Base-by-base conservation (phyloP, 2,329 filamentous ascomycete species). In the Microdochium paspali region DNA sequence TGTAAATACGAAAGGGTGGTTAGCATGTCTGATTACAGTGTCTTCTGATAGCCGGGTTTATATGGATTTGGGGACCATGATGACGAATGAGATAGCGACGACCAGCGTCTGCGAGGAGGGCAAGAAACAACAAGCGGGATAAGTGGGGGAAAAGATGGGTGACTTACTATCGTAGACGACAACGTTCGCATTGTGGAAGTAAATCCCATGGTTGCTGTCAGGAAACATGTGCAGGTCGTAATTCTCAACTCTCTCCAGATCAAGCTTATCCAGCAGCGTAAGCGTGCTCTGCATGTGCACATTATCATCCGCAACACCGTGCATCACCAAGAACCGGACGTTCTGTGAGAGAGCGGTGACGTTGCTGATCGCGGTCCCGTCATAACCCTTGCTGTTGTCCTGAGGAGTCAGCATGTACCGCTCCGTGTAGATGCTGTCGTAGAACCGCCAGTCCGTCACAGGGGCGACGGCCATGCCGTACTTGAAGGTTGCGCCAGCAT, bases 401-500 rank as follows among this genome's bases (percentile, higher is more conserved):
- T 94, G 83, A 2, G 93, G 93, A 1, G 84, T 95, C 61, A 90
- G 85, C 94, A 98, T 98, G 68, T 97, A 98, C 30, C 93, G 82
- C 68, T 96, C 90, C 0, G 90, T 94, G 70, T 96, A 96, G 58
- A 96, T 84, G 50, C 82, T 87, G 68, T 96, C 87, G 68, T 98
- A 98, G 67, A 86, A 95, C 49, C 86, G 79, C 93, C 93, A 98
- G 66, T 98, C 90, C 0, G 91, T 97, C n/a, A 98, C 93, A 18
- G 93, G 93, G 1, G 93, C 93, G 46, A 98, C 94, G 6, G 94
- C 90, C 87, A 98, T 95, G 56, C 93, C 94, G 64, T 98, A 98
- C 53, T 84, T 84, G 71, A 96, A 98, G 0, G 90, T 97, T 60
- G 80, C 65, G 4, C 94, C 93, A 9, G 81, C 91, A 62, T 98